Evolutionary conservation across 2,329 filamentous ascomycete species (phyloP), one percentile per base, ranked within the genome.

Genomic region (Dothideomycetes sp.): DNA sequence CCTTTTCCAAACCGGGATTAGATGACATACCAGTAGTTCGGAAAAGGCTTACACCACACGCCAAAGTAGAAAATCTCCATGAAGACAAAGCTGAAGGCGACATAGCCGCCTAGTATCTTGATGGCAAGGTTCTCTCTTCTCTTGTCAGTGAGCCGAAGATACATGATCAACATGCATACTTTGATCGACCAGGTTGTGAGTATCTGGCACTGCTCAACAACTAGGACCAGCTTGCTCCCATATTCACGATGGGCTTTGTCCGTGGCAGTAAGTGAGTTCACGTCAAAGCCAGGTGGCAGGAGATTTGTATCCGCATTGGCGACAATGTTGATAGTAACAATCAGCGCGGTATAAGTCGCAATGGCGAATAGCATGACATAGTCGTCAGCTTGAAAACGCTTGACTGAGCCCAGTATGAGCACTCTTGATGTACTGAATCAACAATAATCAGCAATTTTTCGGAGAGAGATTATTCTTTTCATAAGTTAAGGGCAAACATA

Each of bases 361-460:
- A 69, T 57, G 5, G 69, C 65, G 40, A 74, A 59, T 7, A 69
- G 31, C 72, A 77, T 77, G 17, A 73, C 57, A 49, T 67, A 75
- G 50, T 79, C 75, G 47, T 78, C 75, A 18, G 66, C 49, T 48
- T 72, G 68, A n/a, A 75, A 64, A 5, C 60, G 60, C 31, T 56
- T 61, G 47, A 65, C 56, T 30, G 66, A 64, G 12, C 69, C 63
- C 19, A 75, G 60, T 8, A 63, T 56, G 27, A 68, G 56, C 15
- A 54, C 57, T 22, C 66, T 60, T 9, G 67, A 69, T 22, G 63
- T 57, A 27, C 63, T 67, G 37, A 5, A 31, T n/a, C n/a, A 33
- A 12, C n/a, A n/a, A n/a, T n/a, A n/a, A n/a, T n/a, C n/a, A n/a
- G n/a, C n/a, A n/a, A n/a, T n/a, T n/a, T n/a, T n/a, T n/a, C n/a